Conservation (phyloP, 805 yeast species). For the Candida cerambycidarum region DNA sequence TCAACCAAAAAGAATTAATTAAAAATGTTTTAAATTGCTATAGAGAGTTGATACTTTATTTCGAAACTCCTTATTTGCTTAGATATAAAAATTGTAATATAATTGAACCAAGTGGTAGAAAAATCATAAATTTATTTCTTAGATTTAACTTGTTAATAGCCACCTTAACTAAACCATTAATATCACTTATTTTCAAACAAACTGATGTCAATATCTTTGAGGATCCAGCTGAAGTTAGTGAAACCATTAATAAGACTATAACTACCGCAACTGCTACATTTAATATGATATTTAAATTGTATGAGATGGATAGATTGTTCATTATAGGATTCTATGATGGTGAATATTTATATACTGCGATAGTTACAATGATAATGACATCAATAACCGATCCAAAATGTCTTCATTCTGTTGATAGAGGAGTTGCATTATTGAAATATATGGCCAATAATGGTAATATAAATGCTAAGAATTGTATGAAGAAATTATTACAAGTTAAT, state of each 20-base stretch:
- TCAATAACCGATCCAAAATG: slow-evolving; percentile 16
- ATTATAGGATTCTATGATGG: slow-evolving; percentile 41
- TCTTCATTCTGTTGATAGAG: slow-evolving; percentile 22
- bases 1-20: slow-evolving; percentile 35
- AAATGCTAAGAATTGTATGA: slow-evolving; percentile 32
- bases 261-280: slow-evolving; percentile 30
- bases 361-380: slow-evolving; percentile 29
- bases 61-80: slow-evolving; percentile 30
- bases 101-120: slow-evolving; percentile 23
- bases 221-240: slow-evolving; percentile 23
- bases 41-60: slow-evolving; percentile 29
- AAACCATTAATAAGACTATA: slow-evolving; percentile 28
- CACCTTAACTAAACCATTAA: slow-evolving; percentile 33
- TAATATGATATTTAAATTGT: slow-evolving; percentile 29
- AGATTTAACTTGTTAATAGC: slow-evolving; percentile 36
- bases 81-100: slow-evolving; percentile 23
- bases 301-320: slow-evolving; percentile 28
- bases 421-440: slow-evolving; percentile 29
- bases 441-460: slow-evolving; percentile 37
- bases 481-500: slow-evolving; percentile 28
- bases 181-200: slow-evolving; percentile 30
- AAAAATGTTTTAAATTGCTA: slow-evolving; percentile 29
- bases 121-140: slow-evolving; percentile 33
- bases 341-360: slow-evolving; percentile 36
- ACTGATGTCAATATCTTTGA: slow-evolving; percentile 22